Conservation (phyloP, 176 grass and related monocot genomes). For the Carex littledalei region DNA sequence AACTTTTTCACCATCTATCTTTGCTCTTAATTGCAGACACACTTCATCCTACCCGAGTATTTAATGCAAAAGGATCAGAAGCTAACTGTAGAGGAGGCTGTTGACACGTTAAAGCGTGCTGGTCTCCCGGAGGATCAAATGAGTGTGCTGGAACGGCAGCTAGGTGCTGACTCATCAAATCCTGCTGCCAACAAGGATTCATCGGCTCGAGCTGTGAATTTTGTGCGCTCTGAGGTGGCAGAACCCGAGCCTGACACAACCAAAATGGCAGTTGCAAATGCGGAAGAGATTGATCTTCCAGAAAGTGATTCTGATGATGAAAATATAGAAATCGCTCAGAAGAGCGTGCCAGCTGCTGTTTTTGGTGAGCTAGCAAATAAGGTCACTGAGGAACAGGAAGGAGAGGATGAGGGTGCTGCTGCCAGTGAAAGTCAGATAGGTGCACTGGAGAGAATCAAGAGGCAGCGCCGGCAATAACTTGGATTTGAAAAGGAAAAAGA, state of each 20-base stretch:
- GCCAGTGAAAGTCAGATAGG: constrained; percentile 36
- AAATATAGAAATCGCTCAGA: constrained; percentile 62
- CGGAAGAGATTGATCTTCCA: constrained; percentile 83
- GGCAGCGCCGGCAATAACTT: constrained; percentile 48
- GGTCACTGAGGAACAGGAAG: constrained; percentile 46
- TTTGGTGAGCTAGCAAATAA: constrained; percentile 80
- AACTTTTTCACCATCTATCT: neutral
- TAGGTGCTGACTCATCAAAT: constrained; percentile 26
- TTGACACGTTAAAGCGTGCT: constrained; percentile 72
- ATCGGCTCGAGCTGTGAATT: constrained; percentile 51
- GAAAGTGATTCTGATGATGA: constrained; percentile 79
- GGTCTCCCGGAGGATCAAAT: constrained; percentile 78
- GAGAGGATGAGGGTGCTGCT: constrained; percentile 41
- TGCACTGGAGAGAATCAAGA: constrained; percentile 92
- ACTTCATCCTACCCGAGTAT: constrained; percentile 87
- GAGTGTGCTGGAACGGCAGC: constrained; percentile 80
- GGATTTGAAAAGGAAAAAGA: neutral
- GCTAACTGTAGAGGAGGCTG: constrained; percentile 76
- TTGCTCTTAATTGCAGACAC: constrained; percentile 46
- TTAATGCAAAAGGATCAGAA: constrained; percentile 87
- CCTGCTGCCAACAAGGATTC: constrained; percentile 20
- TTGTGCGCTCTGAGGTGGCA: constrained; percentile 61
- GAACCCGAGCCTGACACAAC: constrained; percentile 48
- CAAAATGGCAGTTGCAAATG: constrained; percentile 41
- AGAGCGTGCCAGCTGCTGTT: constrained; percentile 59